phyloP scores from a whole-genome alignment of 768 basidiomycete species.

The Epithele typhae region DNA sequence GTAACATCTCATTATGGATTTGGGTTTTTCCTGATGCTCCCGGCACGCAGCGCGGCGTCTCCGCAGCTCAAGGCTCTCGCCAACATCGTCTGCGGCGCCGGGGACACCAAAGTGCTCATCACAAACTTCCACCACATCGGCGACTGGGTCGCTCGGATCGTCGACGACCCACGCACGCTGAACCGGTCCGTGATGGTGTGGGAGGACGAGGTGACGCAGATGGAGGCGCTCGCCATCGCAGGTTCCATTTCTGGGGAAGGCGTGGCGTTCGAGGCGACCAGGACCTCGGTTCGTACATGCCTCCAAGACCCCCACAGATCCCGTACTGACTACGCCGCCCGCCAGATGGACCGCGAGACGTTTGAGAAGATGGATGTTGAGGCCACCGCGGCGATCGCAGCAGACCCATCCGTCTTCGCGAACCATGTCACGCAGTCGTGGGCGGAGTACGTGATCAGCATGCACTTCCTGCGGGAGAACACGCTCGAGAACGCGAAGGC shows the following conservation, averaged over 20 bases:
- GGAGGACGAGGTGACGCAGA: conserved; percentile 16
- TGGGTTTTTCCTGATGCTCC: no score
- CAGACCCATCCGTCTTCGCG: no score
- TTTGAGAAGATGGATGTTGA: no score
- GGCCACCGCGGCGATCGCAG: no score
- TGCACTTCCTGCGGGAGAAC: conserved; percentile 28
- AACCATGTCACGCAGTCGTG: neutral
- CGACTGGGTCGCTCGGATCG: conserved; percentile 24
- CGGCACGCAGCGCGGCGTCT: neutral
- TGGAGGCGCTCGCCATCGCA: neutral
- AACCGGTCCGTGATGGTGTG: conserved; percentile 24
- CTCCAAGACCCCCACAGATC: no score
- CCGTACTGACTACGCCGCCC: no score
- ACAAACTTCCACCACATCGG: conserved; percentile 23
- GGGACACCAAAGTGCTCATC: conserved; percentile 16
- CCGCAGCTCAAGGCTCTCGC: neutral
- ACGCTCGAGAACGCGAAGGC: conserved; percentile 22
- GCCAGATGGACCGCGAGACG: no score
- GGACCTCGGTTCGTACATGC: no score
- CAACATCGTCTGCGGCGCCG: conserved; percentile 10
- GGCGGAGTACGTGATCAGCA: conserved; percentile 6
- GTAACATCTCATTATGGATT: no score
- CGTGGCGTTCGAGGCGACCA: neutral
- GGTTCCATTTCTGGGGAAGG: neutral
- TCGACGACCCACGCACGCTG: conserved; percentile 27